phyloP scores from a whole-genome alignment of 1,139 yeast species.

The Kluyveromyces sp. region DNA sequence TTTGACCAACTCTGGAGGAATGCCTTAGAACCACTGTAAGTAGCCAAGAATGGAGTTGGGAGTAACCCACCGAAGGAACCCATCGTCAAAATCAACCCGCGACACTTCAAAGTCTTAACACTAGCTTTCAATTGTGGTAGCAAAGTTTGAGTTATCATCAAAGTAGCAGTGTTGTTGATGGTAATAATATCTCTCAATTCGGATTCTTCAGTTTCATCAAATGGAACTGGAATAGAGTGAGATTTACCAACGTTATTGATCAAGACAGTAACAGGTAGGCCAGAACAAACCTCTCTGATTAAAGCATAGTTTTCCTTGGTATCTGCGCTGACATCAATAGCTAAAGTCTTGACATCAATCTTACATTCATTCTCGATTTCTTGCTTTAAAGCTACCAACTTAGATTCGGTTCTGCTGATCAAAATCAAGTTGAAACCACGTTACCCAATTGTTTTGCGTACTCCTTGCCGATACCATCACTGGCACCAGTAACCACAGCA shows the following conservation, averaged over 20 bases:
- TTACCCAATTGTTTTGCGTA: conserved; percentile 76
- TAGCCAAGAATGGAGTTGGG: conserved; percentile 88
- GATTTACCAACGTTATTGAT: conserved; percentile 93
- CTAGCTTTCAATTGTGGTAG: conserved; percentile 60
- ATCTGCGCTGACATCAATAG: conserved; percentile 65
- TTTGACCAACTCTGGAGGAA: conserved; percentile 89
- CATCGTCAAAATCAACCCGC: conserved; percentile 84
- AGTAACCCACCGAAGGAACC: conserved; percentile 94
- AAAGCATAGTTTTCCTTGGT: conserved; percentile 42
- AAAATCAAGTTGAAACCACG: conserved; percentile 77
- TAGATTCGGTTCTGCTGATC: conserved; percentile 76
- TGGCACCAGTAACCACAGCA: conserved; percentile 92
- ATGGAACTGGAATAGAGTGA: conserved; percentile 92
- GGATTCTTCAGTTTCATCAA: conserved; percentile 63
- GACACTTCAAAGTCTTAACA: conserved; percentile 36
- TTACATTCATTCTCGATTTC: conserved; percentile 55
- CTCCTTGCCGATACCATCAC: conserved; percentile 96
- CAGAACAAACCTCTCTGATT: conserved; percentile 42
- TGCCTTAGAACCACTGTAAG: conserved; percentile 94
- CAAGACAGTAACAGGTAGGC: conserved; percentile 57
- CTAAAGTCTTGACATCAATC: conserved; percentile 58
- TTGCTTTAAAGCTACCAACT: conserved; percentile 58
- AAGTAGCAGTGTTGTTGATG: conserved; percentile 78
- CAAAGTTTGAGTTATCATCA: conserved; percentile 70
- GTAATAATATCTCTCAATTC: conserved; percentile 77